Base-by-base conservation (phyloP, 169 alveolate genomes). In the Plasmodium reichenowi region DNA sequence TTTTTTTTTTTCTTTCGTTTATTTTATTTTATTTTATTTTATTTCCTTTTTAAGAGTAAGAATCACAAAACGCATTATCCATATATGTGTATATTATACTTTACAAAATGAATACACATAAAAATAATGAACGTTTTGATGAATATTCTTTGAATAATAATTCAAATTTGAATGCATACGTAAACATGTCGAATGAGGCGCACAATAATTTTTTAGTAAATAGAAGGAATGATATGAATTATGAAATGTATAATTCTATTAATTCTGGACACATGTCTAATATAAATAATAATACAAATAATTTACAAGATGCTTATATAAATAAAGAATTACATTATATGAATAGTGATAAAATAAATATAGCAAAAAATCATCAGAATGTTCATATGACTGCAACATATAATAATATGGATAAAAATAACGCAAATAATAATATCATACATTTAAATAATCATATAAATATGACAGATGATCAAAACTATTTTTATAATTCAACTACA, bases 391-490 rank as follows among this genome's bases (percentile, higher is more conserved):
- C 6, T 4, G 26, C 22, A 62, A 24, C 9, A 22, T 20, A 24
- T 62, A 62, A 17, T 6, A 62, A 5, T 7, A 62, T 12, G 4
- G 45, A 17, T 22, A 62, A 32, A 67, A n/a, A n/a, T 1, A n/a
- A 3, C 24, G 5, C 1, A 4, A 67, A 67, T 38, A 67, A 13
- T n/a, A 59, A 66, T 29, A 20, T 78, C 47, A 17, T 63, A 12
- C 62, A 10, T 50, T 43, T 9, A 74, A 64, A 45, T 48, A 56
- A 38, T 38, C 22, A 52, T 20, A 15, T 54, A n/a, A 78, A 64
- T 17, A 50, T 54, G 63, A 52, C 62, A 5, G 71, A 45, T n/a
- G 72, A 78, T 50, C 64, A 78, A 50, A 66, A 78, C 47, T 78
- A 32, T 66, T 64, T 78, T 58, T 26, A 59, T 43, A 50, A 78